Evolutionary conservation across 768 basidiomycete genomes (phyloP), one percentile per base, ranked within the genome.

Genomic region (Macrocybe gigantea): DNA sequence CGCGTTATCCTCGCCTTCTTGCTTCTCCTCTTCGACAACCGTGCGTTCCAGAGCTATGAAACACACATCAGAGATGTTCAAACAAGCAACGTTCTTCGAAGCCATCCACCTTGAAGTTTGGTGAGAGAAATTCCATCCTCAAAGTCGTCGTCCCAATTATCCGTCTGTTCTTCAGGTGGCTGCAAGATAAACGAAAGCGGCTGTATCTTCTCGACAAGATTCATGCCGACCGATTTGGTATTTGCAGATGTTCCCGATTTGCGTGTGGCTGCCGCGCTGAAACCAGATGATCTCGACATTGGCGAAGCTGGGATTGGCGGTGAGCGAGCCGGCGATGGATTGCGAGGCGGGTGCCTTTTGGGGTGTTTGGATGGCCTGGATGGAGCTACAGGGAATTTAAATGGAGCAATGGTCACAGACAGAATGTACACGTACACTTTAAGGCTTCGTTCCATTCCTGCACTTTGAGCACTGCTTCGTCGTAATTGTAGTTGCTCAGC

Each of bases 391-490:
- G 15, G 33, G 30, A 40, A 11, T 44, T 53, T 29, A 55, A 37
- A 43, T 33, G 6, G 34, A 48, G 40, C 38, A 49, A 49, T 11
- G 47, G 22, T 35, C 10, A 13, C 3, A 33, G 37, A 33, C 34
- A 12, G 44, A 11, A 45, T 38, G 8, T 44, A 55, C 39, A 65
- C 66, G 44, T 62, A 93, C 91, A 93, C 66, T 90, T 93, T 49
- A 98, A 70, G 0, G 94, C 95, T 63, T 97, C 91, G 58, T 99
- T 99, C 94, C 95, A 99, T 65, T 97, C 92, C 64, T 97, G 95
- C 22, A 99, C 95, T 62, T 90, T 84, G 56, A 92, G 73, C 33
- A 99, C 90, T 13, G 89, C 93, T 58, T 97, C 91, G 54, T 98
- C 93, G 57, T 86, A 96, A 60, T 90, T 90, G 61, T 88, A 91